phyloP scores from a whole-genome alignment of 2,329 filamentous ascomycete genomes.

The Reticulascus tulasneorum region DNA sequence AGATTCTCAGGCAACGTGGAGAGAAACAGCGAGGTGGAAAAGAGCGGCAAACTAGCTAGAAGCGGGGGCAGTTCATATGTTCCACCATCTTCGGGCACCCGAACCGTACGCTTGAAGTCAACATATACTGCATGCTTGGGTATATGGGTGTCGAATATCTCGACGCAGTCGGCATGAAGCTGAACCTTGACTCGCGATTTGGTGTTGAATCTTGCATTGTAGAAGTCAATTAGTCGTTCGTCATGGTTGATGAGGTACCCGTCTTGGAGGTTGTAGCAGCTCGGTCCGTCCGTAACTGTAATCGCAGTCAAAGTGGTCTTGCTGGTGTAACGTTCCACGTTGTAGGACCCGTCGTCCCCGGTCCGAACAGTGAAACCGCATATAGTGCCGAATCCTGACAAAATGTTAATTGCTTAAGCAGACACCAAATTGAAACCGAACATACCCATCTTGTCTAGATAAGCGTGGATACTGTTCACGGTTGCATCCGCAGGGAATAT shows the following conservation, averaged over 20 bases:
- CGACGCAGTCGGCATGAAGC: too few relatives aligned
- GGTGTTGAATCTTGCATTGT: neutral
- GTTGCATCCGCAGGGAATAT: too few relatives aligned
- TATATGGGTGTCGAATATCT: neutral
- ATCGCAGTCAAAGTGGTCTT: too few relatives aligned
- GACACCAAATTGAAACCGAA: too few relatives aligned
- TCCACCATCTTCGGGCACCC: neutral
- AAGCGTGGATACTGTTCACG: too few relatives aligned
- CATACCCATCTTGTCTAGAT: too few relatives aligned
- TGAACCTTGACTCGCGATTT: neutral
- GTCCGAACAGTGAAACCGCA: too few relatives aligned
- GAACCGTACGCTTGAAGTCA: neutral
- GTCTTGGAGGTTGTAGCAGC: neutral
- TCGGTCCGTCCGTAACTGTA: neutral
- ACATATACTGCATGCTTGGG: neutral
- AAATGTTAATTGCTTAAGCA: too few relatives aligned
- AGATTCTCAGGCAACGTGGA: neutral
- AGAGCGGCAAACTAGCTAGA: conserved; percentile 1
- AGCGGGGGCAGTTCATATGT: neutral
- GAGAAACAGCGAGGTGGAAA: neutral
- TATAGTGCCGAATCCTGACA: too few relatives aligned
- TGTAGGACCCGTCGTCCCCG: too few relatives aligned
- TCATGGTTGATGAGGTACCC: neutral
- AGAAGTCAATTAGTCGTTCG: conserved; percentile 1
- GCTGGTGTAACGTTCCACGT: too few relatives aligned